A percentile compares a stretch with the other conserved stretches of the same genome.
Evolutionary conservation across 2,329 filamentous ascomycete genomes (phyloP).

Genomic region (Penicillium frequentans): DNA sequence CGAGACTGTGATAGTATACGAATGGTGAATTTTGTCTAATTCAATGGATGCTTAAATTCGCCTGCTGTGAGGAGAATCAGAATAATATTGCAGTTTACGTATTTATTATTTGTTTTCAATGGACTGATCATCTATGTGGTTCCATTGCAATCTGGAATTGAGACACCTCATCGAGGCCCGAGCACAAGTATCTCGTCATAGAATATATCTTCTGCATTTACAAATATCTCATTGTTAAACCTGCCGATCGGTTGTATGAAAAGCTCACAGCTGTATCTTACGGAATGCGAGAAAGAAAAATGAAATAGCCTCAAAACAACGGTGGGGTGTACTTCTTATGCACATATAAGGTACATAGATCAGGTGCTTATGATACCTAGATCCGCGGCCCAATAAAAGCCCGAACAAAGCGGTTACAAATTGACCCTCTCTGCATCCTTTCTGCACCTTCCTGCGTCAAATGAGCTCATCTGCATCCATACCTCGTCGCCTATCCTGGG

Average conservation of each 20-base stretch:
- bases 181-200: background rate
- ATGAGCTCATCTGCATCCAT: conserved; percentile 15
- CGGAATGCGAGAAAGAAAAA: background rate
- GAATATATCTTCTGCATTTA: background rate
- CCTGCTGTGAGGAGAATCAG: background rate
- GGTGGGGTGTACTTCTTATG: background rate
- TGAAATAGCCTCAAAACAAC: background rate
- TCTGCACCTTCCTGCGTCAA: conserved; percentile 3
- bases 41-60: background rate
- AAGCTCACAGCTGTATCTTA: background rate
- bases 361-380: background rate
- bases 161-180: conserved; percentile 1
- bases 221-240: background rate
- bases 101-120: background rate
- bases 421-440: background rate
- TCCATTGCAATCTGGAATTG: background rate
- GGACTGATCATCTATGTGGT: background rate
- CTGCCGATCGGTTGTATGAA: background rate
- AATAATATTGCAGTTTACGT: background rate
- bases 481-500: conserved; percentile 10
- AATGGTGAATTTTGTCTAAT: background rate
- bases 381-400: background rate
- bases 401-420: background rate
- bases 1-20: background rate
- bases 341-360: background rate